A percentile compares a stretch with the other conserved stretches of the same genome.
Conservation (phyloP, 116 monocot genomes). For the Iris pallida region DNA sequence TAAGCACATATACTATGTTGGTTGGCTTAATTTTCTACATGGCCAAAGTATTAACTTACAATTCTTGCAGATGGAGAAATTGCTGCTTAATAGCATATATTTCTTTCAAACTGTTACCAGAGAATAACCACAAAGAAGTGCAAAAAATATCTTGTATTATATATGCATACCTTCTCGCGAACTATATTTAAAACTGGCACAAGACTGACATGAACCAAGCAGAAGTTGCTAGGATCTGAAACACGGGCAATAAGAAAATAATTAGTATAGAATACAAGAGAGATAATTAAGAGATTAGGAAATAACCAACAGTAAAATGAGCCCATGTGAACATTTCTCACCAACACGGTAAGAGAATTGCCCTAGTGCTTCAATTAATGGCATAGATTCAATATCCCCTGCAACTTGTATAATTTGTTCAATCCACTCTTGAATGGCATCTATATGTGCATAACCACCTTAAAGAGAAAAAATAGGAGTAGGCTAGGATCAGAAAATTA, state of each 20-base stretch:
- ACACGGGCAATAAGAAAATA: slow-evolving; percentile 6
- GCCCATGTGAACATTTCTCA: slow-evolving; percentile 21
- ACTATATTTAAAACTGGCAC: slow-evolving; percentile 91
- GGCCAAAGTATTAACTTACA: background rate
- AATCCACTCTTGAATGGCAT: slow-evolving; percentile 90
- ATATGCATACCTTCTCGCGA: slow-evolving; percentile 70
- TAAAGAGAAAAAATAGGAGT: slow-evolving; percentile 16
- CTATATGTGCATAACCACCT: slow-evolving; percentile 88
- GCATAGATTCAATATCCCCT: slow-evolving; percentile 99
- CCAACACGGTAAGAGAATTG: slow-evolving; percentile 93
- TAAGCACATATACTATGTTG: slow-evolving; percentile 61
- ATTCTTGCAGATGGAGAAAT: too few species aligned
- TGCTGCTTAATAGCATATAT: too few species aligned
- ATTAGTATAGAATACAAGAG: background rate
- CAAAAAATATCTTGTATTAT: background rate
- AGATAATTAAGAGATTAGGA: background rate
- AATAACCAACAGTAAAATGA: background rate
- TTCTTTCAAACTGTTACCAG: background rate
- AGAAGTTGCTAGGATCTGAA: slow-evolving; percentile 92
- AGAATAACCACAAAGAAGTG: background rate
- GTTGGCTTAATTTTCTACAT: slow-evolving; percentile 83
- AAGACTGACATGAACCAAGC: slow-evolving; percentile 96
- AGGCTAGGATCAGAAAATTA: background rate
- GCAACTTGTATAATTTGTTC: slow-evolving; percentile 56
- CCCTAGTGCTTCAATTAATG: slow-evolving; percentile 90